Evolutionary conservation across 768 basidiomycete species (phyloP), one percentile per base, ranked within the genome.

Genomic region (Neoboletus brunneissimus): DNA sequence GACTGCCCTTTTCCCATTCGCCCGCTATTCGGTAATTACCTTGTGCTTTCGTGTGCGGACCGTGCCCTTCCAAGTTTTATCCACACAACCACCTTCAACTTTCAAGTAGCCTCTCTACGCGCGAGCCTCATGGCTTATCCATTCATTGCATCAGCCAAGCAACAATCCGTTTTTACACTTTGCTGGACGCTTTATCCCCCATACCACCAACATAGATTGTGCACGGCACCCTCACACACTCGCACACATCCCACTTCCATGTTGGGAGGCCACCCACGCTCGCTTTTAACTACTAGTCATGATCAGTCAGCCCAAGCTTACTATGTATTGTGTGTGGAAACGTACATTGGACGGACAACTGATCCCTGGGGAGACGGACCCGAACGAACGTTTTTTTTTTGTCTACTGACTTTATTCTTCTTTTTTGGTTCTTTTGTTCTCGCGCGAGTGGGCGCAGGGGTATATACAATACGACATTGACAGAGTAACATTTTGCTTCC

Each of bases 381-480:
- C 55, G 56, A 43, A 58, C 47, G 64, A 60, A 68, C 66, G 27
- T 29, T 6, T 20, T 27, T 5, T 22, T 48, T 47, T 27, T 49
- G 47, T 41, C 55, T 44, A 48, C 47, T 55, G 59, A 67, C 65
- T 49, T 61, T 55, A n/a, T 54, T 60, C 31, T 37, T 41, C 48
- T n/a, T 48, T 25, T 59, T 69, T 61, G 31, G 53, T 52, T 51
- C 32, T 58, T 61, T 56, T 60, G 27, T 62, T 58, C 53, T 57
- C 47, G 47, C 59, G 52, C 63, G 44, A 46, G 58, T 60, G 55
- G 52, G 54, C 48, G 51, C 47, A 56, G 58, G 64, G 64, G 61
- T 64, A 65, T 71, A 65, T 69, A 71, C 67, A 60, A 57, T 71
- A 71, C 55, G 67, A 68, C 61, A 64, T 52, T 51, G 64, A 69